phyloP scores from a whole-genome alignment of 495 filamentous ascomycete genomes.

The Bacidia gigantensis region DNA sequence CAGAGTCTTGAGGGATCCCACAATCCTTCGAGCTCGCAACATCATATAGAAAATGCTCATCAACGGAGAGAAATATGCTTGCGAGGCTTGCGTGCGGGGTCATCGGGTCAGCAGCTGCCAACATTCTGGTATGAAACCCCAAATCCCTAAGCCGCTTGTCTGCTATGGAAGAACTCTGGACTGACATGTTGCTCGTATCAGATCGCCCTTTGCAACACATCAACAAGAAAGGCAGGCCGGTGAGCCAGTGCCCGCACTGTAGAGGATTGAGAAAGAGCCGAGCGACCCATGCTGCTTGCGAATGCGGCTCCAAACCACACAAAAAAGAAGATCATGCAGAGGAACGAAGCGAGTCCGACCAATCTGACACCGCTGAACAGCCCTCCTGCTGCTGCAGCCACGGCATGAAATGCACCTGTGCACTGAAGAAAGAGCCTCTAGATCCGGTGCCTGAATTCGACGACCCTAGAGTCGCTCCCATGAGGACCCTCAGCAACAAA shows the following conservation, averaged over 20 bases:
- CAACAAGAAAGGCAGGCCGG: slow-evolving; percentile 96
- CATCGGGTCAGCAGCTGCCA: slow-evolving; percentile 92
- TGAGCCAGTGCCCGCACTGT: slow-evolving; percentile 97
- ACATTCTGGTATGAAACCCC: slow-evolving; percentile 58
- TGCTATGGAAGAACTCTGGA: slow-evolving; percentile 13
- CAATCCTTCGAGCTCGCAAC: neutral
- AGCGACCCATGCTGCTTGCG: slow-evolving; percentile 89
- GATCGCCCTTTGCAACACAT: slow-evolving; percentile 90
- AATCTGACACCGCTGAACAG: slow-evolving; percentile 35
- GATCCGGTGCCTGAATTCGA: slow-evolving; percentile 60
- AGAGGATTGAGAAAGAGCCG: slow-evolving; percentile 94
- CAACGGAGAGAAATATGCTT: slow-evolving; percentile 80
- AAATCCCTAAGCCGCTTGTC: slow-evolving; percentile 18
- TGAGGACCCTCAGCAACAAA: slow-evolving; percentile 31
- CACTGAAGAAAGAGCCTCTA: slow-evolving; percentile 79
- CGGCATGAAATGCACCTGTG: slow-evolving; percentile 83
- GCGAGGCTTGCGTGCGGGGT: slow-evolving; percentile 86
- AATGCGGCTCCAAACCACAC: slow-evolving; percentile 87
- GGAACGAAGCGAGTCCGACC: slow-evolving; percentile 35
- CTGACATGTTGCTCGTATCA: slow-evolving; percentile 24
- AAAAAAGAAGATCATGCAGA: slow-evolving; percentile 50
- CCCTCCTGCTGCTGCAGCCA: slow-evolving; percentile 74
- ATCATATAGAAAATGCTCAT: slow-evolving; percentile 49
- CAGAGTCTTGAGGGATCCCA: neutral
- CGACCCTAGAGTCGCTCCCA: slow-evolving; percentile 32